These are phyloP conservation scores for Lactarius indigo DNA, from an alignment of 768 basidiomycete genomes.

Conservation along the genomic window DNA sequence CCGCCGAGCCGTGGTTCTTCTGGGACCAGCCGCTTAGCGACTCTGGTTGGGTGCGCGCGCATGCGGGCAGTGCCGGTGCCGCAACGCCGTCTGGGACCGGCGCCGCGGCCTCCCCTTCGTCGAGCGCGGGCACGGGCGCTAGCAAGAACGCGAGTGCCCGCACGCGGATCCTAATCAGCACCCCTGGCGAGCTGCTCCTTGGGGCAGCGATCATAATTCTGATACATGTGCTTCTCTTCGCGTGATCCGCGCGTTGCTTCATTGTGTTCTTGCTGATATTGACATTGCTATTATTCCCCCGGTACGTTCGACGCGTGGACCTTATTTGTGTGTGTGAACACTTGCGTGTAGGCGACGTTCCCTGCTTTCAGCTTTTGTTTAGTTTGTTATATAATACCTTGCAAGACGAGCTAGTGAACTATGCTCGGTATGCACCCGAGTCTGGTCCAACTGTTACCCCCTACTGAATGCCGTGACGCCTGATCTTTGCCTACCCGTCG, in stretches of 20 bases:
- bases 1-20: slow-evolving; percentile 20
- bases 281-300: neutral
- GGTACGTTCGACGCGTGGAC: neutral
- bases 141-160: neutral
- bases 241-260: neutral
- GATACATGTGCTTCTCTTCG: slow-evolving; percentile 2
- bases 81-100: neutral
- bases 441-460: no score
- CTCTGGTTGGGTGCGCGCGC: slow-evolving; percentile 2
- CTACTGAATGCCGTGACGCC: neutral
- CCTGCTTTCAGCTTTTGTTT: neutral
- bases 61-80: neutral
- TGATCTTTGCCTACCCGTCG: neutral
- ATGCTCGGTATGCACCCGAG: neutral
- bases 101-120: neutral
- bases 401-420: neutral
- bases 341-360: neutral
- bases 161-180: neutral
- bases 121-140: neutral
- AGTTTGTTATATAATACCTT: neutral
- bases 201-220: neutral
- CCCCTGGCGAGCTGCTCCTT: neutral
- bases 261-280: neutral
- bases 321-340: neutral
- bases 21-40: slow-evolving; percentile 23